phyloP scores from a whole-genome alignment of 2,329 filamentous ascomycete genomes.

The Rhinocladiella similis region DNA sequence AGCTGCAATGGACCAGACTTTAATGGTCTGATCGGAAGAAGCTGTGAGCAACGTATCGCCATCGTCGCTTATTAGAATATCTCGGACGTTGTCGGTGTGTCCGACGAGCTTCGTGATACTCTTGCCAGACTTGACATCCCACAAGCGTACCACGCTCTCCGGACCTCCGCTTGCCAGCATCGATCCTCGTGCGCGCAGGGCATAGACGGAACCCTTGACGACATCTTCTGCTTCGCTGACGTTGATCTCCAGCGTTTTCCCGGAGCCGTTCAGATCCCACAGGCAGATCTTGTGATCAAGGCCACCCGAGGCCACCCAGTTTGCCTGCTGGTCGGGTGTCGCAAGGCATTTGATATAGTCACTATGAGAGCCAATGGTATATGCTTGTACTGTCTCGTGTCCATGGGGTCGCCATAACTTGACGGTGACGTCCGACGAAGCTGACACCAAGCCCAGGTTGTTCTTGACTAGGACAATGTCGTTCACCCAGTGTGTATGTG shows the following conservation, averaged over 20 bases:
- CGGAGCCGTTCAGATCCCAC: slow-evolving; percentile 88
- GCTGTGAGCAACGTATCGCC: slow-evolving; percentile 92
- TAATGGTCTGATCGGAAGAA: slow-evolving; percentile 94
- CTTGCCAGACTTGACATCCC: slow-evolving; percentile 87
- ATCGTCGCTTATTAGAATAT: slow-evolving; percentile 83
- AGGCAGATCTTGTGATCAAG: slow-evolving; percentile 88
- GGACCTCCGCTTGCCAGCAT: slow-evolving; percentile 91
- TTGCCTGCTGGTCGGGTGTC: slow-evolving; percentile 66
- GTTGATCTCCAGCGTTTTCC: slow-evolving; percentile 84
- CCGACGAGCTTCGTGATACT: slow-evolving; percentile 94
- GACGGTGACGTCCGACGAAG: slow-evolving; percentile 90
- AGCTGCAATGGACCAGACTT: slow-evolving; percentile 94
- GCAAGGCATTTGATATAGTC: slow-evolving; percentile 97
- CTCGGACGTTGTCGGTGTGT: slow-evolving; percentile 90
- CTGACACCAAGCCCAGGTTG: slow-evolving; percentile 79
- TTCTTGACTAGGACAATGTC: slow-evolving; percentile 80
- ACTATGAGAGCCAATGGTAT: slow-evolving; percentile 85
- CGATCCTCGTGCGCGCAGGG: slow-evolving; percentile 74
- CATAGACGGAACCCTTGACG: slow-evolving; percentile 94
- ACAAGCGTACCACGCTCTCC: slow-evolving; percentile 87
- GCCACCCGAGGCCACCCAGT: slow-evolving; percentile 92
- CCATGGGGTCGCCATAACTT: slow-evolving; percentile 84
- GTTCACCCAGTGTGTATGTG: slow-evolving; percentile 96
- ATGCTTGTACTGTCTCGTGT: slow-evolving; percentile 56
- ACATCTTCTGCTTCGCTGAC: slow-evolving; percentile 68